These are phyloP conservation scores for Solanum clarkiae DNA, from an alignment of 257 asterid genomes.

Conservation along the genomic window DNA sequence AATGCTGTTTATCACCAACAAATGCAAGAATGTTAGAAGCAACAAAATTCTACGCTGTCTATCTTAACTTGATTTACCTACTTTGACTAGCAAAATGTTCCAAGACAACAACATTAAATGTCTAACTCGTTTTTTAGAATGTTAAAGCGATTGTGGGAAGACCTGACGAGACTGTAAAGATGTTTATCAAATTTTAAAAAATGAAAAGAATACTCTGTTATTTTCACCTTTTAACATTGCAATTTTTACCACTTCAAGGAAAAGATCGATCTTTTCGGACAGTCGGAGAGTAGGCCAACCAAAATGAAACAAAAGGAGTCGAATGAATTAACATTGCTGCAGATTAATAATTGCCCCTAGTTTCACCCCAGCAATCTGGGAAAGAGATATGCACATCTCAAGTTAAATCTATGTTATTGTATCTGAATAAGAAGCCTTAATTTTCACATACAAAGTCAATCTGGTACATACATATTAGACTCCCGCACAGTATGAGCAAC, in stretches of 20 bases:
- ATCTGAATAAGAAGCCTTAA: background rate
- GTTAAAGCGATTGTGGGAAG: background rate
- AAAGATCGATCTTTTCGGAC: background rate
- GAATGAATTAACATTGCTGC: background rate
- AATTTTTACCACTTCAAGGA: background rate
- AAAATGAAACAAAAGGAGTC: background rate
- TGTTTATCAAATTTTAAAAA: background rate
- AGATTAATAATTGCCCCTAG: background rate
- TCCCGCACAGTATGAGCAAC: background rate
- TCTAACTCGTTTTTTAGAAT: background rate
- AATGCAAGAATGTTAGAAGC: background rate
- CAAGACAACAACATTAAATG: background rate
- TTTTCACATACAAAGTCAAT: background rate
- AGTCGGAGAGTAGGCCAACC: background rate
- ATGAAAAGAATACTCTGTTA: background rate
- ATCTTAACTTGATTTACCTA: background rate
- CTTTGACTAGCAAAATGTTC: background rate
- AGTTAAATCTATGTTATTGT: background rate
- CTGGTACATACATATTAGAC: background rate
- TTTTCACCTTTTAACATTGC: background rate
- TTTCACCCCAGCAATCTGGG: background rate
- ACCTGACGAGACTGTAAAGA: background rate
- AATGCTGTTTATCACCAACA: constrained; percentile 43
- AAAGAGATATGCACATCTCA: background rate
- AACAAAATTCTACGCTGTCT: background rate